phyloP scores from a whole-genome alignment of 2,329 filamentous ascomycete species.

The Bretziella fagacearum region DNA sequence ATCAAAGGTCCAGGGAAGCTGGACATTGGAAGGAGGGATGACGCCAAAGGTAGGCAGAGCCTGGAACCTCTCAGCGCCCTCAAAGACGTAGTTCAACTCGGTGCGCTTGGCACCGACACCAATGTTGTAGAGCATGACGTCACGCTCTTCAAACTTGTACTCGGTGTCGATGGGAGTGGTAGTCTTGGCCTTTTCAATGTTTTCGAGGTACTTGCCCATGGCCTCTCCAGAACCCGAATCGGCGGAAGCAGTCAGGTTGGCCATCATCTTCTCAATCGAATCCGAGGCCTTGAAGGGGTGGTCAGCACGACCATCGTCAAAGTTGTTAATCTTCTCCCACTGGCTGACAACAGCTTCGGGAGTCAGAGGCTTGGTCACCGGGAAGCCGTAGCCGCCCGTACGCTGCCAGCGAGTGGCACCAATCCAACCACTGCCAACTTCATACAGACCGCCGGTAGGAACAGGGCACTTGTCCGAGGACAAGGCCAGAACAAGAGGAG shows the following conservation, averaged over 20 bases:
- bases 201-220: conserved; percentile 43
- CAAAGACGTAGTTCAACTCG: conserved; percentile 76
- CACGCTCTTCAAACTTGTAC: conserved; percentile 71
- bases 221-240: conserved; percentile 35
- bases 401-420: conserved; percentile 91
- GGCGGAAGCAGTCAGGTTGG: conserved; percentile 68
- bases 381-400: conserved; percentile 77
- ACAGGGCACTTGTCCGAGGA: conserved; percentile 72
- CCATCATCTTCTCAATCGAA: conserved; percentile 57
- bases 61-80: conserved; percentile 84
- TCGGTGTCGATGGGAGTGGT: conserved; percentile 53
- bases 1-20: conserved; percentile 60
- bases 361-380: conserved; percentile 63
- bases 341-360: conserved; percentile 66
- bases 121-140: conserved; percentile 89
- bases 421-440: conserved; percentile 89
- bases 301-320: conserved; percentile 75
- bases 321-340: conserved; percentile 68
- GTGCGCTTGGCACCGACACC: conserved; percentile 82
- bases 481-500: conserved; percentile 76
- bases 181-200: conserved; percentile 61
- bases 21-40: conserved; percentile 78
- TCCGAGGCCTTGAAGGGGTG: conserved; percentile 66
- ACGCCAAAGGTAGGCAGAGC: conserved; percentile 90
- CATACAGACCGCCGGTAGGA: conserved; percentile 74